Percentiles rank a stretch among this genome's conserved stretches.
Evolutionary conservation across 2,329 filamentous ascomycete genomes (phyloP).

Genomic region (Neocucurbitaria cava): DNA sequence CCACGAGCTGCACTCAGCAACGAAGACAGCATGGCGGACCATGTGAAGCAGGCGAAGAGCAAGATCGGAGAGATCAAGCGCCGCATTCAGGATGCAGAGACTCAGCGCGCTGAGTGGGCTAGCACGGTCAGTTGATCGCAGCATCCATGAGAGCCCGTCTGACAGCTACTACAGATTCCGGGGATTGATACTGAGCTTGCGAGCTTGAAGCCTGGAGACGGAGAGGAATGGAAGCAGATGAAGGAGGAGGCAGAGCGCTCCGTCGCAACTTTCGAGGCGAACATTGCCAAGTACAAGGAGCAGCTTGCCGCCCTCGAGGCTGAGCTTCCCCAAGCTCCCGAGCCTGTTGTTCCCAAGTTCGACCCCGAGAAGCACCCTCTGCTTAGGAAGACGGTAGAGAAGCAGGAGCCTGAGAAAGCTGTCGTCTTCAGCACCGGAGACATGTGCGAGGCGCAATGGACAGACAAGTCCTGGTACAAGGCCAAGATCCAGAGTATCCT

Average conservation of each 20-base stretch:
- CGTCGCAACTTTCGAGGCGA: conserved; percentile 78
- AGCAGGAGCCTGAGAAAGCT: conserved; percentile 43
- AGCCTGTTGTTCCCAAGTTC: conserved; percentile 65
- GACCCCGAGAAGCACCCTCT: conserved; percentile 82
- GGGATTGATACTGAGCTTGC: background rate
- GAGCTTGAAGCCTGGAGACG: conserved; percentile 75
- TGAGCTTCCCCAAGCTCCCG: conserved; percentile 50
- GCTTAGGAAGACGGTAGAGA: conserved; percentile 60
- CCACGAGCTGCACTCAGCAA: conserved; percentile 1
- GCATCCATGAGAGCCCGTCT: background rate
- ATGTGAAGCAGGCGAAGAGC: conserved; percentile 33
- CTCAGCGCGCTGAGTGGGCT: conserved; percentile 27
- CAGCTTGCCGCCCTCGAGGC: conserved; percentile 68
- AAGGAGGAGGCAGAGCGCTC: conserved; percentile 82
- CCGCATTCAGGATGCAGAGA: conserved; percentile 13
- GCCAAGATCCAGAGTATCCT: conserved; percentile 94
- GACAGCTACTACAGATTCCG: conserved; percentile 9
- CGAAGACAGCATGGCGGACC: conserved; percentile 28
- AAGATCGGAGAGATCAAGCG: conserved; percentile 20
- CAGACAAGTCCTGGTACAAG: conserved; percentile 89
- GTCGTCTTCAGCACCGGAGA: conserved; percentile 85
- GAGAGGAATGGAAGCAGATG: conserved; percentile 62
- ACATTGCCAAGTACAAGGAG: conserved; percentile 69
- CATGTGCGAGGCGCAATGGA: conserved; percentile 87
- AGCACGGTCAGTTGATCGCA: conserved; percentile 3